A percentile compares a stretch with the other conserved stretches of the same genome.
These are phyloP conservation scores for Alternaria burnsii DNA, from an alignment of 2,329 filamentous ascomycete genomes.

Conservation along the genomic window DNA sequence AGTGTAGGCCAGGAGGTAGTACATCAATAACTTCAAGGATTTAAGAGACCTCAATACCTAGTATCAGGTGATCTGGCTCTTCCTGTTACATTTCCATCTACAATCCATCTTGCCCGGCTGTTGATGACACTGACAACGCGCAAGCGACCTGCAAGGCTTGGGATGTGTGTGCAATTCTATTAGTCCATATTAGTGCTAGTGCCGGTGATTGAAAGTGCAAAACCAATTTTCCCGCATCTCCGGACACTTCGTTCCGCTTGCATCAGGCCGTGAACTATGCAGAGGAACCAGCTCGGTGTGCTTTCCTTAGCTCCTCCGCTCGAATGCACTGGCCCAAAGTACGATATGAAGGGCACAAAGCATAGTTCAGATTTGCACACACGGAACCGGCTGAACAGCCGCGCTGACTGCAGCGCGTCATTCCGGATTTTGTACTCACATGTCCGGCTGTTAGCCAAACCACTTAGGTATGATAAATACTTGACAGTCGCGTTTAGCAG, in stretches of 20 bases:
- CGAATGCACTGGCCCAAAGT: background rate
- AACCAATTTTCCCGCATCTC: background rate
- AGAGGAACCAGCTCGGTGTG: background rate
- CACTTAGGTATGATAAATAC: background rate
- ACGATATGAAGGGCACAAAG: background rate
- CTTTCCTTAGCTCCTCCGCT: background rate
- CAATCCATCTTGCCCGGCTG: background rate
- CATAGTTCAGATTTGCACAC: background rate
- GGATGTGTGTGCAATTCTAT: background rate
- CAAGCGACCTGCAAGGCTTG: background rate
- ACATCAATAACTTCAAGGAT: background rate
- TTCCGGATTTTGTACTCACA: slow-evolving; percentile 7
- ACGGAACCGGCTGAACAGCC: background rate
- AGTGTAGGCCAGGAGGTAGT: background rate
- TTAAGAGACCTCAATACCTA: no score
- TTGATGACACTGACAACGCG: background rate
- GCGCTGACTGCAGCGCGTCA: background rate
- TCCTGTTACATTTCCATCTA: background rate
- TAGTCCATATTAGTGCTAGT: background rate
- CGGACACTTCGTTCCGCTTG: background rate
- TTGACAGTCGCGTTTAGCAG: background rate
- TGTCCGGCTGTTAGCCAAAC: background rate
- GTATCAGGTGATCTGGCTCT: background rate
- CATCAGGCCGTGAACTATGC: background rate
- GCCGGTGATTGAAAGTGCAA: slow-evolving; percentile 3